phyloP scores from a whole-genome alignment of 306 rosid species.

The Mimosa bimucronata region DNA sequence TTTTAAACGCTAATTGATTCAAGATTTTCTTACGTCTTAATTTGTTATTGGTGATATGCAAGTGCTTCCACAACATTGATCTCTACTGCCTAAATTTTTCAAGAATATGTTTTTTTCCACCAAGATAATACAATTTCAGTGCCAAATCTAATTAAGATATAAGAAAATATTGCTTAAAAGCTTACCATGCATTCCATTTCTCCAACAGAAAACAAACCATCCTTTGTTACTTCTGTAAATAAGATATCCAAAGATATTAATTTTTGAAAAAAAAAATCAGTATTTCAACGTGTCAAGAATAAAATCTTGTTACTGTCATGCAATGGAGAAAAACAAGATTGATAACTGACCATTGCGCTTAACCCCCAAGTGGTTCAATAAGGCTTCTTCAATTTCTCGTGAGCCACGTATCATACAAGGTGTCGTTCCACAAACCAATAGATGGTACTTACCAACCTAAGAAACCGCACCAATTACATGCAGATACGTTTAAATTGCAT shows the following conservation, averaged over 20 bases:
- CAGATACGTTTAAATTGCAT: slow-evolving; percentile 37
- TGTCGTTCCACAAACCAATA: slow-evolving; percentile 96
- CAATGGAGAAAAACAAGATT: slow-evolving; percentile 22
- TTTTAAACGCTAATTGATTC: neutral
- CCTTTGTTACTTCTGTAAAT: slow-evolving; percentile 92
- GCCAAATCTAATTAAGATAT: slow-evolving; percentile 16
- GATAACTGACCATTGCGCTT: slow-evolving; percentile 80
- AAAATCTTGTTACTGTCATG: slow-evolving; percentile 24
- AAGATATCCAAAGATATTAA: slow-evolving; percentile 35
- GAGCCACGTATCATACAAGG: slow-evolving; percentile 99
- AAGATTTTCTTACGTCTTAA: slow-evolving; percentile 1
- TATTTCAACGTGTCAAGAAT: slow-evolving; percentile 12
- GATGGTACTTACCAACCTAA: slow-evolving; percentile 94
- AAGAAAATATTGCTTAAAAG: slow-evolving; percentile 26
- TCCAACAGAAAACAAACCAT: slow-evolving; percentile 97
- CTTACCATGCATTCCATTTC: slow-evolving; percentile 99
- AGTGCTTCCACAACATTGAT: slow-evolving; percentile 7
- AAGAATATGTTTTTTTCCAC: slow-evolving; percentile 9
- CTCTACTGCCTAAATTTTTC: neutral
- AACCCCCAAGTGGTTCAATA: slow-evolving; percentile 91
- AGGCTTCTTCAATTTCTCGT: slow-evolving; percentile 86
- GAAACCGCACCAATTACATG: slow-evolving; percentile 42
- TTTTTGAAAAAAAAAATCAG: slow-evolving; percentile 5
- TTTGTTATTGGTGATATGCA: slow-evolving; percentile 25
- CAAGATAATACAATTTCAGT: slow-evolving; percentile 8